Base-by-base conservation (phyloP, 164 flowering plant species). In the Tinospora cordifolia region DNA sequence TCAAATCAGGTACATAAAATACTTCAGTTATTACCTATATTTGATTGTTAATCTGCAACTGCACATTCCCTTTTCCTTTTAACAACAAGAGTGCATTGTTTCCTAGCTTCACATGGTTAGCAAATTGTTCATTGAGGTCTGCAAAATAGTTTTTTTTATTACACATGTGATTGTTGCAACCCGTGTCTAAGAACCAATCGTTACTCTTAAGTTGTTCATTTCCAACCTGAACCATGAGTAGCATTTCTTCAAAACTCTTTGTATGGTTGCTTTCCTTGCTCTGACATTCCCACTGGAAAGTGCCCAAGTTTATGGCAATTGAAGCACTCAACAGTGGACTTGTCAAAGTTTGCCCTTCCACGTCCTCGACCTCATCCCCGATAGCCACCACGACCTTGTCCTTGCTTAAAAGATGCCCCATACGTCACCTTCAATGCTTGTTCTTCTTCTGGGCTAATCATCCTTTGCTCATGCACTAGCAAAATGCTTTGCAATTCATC, bases 121-220 rank as follows among this genome's bases (percentile, higher is more conserved):
- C 67, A 6, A 66, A 66, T 1, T 15, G 13, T 7, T 3, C 58
- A n/a, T 72, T 51, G 19, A 71, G 9, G 0, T 63, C 46, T 8
- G 30, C 15, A 21, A 71, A 64, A 1, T 5, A 19, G 0, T 13
- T 63, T 49, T 22, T 64, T 0, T 30, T 51, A 12, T 30, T 62
- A 64, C 63, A 70, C 66, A 71, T 64, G 21, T 36, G 74, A 14
- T 71, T 71, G 62, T 63, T 71, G 7, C 69, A 71, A 1, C 74
- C 36, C 1, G 60, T 40, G 6, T 70, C 72, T 0, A 69, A 14
- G 25, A 69, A 38, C 66, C 72, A 69, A 0, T n/a, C n/a, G 21
- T 1, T 13, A 17, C 40, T 19, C 60, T 51, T 40, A 12, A 59
- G 22, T 8, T 59, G 14, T 1, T 69, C 24, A 1, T 12, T 22